Percentiles rank a stretch among this genome's conserved stretches.
Conservation (phyloP, 495 filamentous ascomycete species). For the Usnea hakonensis region DNA sequence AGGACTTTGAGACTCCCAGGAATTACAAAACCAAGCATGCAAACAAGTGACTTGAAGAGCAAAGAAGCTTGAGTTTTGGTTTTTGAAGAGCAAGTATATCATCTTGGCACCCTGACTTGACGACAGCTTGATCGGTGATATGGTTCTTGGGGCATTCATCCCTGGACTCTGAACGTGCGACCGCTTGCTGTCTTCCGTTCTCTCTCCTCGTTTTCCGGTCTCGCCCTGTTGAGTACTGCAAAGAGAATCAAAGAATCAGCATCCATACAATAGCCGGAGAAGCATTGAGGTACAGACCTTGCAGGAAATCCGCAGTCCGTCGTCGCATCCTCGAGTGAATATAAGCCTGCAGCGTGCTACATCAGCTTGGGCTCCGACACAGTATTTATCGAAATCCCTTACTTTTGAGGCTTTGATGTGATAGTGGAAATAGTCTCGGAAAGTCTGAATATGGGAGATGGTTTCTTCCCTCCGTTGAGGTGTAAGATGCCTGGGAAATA, state of each 20-base stretch:
- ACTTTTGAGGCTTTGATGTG: conserved; percentile 99
- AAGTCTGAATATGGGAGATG: conserved; percentile 98
- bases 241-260: conserved; percentile 33
- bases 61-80: neutral
- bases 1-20: conserved; percentile 68
- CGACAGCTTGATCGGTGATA: neutral
- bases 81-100: neutral
- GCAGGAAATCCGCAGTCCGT: conserved; percentile 94
- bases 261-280: neutral
- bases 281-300: conserved; percentile 49
- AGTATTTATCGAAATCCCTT: conserved; percentile 16
- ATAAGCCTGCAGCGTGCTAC: conserved; percentile 58
- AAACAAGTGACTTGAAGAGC: neutral
- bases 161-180: conserved; percentile 78
- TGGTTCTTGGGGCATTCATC: conserved; percentile 20
- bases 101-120: neutral
- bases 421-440: conserved; percentile 99
- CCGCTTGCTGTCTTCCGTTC: conserved; percentile 97
- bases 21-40: conserved; percentile 65
- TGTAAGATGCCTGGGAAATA: conserved; percentile 92
- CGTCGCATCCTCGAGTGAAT: conserved; percentile 97
- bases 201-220: conserved; percentile 93
- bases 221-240: conserved; percentile 76
- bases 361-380: neutral
- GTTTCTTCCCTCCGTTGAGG: conserved; percentile 82